A percentile compares a stretch with the other conserved stretches of the same genome.
Evolutionary conservation across 495 filamentous ascomycete genomes (phyloP).

Genomic region (Sordaria brevicollis): DNA sequence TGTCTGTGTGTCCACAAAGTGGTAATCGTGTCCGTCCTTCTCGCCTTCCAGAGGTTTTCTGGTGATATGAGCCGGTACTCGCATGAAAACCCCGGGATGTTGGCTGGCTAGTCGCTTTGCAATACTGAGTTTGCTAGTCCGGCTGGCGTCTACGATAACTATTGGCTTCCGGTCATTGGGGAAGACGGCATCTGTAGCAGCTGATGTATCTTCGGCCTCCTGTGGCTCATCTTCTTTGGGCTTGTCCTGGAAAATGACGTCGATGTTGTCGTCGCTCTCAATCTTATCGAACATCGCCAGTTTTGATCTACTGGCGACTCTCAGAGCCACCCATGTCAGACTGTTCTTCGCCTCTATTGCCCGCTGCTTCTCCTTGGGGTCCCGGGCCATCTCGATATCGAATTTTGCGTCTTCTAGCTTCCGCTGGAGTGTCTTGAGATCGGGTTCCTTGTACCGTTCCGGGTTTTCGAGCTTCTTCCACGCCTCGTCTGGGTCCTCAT

Average conservation of each 20-base stretch:
- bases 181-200: slow-evolving; percentile 13
- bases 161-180: slow-evolving; percentile 35
- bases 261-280: slow-evolving; percentile 63
- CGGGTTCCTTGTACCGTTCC: slow-evolving; percentile 34
- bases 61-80: slow-evolving; percentile 29
- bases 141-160: slow-evolving; percentile 34
- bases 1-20: slow-evolving; percentile 35
- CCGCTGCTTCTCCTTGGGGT: slow-evolving; percentile 56
- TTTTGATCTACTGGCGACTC: slow-evolving; percentile 62
- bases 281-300: slow-evolving; percentile 76
- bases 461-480: slow-evolving; percentile 40
- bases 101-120: slow-evolving; percentile 29
- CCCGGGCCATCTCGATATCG: slow-evolving; percentile 70
- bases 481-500: slow-evolving; percentile 37
- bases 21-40: slow-evolving; percentile 30
- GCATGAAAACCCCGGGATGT: slow-evolving; percentile 30
- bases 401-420: slow-evolving; percentile 62
- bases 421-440: slow-evolving; percentile 37
- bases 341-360: slow-evolving; percentile 63
- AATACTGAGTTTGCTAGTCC: slow-evolving; percentile 29
- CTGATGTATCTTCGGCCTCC: slow-evolving; percentile 16
- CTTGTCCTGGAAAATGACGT: slow-evolving; percentile 38
- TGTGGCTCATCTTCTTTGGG: slow-evolving; percentile 10
- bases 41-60: slow-evolving; percentile 36
- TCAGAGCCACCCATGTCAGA: slow-evolving; percentile 79